A percentile compares a stretch with the other conserved stretches of the same genome.
Evolutionary conservation across 768 basidiomycete species (phyloP).

Genomic region (Lyophyllum decastes): DNA sequence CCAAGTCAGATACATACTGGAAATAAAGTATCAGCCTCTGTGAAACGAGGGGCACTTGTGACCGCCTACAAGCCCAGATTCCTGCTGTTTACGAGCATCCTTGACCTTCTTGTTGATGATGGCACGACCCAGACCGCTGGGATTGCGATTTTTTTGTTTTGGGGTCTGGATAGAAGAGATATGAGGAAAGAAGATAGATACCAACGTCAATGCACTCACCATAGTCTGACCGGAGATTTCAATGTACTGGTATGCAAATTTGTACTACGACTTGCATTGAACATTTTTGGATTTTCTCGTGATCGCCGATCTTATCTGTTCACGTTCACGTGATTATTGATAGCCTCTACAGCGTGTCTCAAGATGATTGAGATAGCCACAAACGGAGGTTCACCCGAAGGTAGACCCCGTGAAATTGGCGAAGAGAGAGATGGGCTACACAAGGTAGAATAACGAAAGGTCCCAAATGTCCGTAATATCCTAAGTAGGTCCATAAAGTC

Average conservation of each 20-base stretch:
- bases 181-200: not conserved
- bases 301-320: not conserved
- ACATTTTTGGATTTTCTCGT: too few relatives aligned
- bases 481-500: too few relatives aligned
- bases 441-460: too few relatives aligned
- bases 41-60: not conserved
- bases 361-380: too few relatives aligned
- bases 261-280: too few relatives aligned
- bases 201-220: not conserved
- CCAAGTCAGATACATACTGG: slow-evolving; percentile 79
- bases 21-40: slow-evolving; percentile 5
- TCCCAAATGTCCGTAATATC: too few relatives aligned
- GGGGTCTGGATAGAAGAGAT: slow-evolving; percentile 42
- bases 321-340: not conserved
- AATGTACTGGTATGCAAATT: not conserved
- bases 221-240: not conserved
- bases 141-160: slow-evolving; percentile 61
- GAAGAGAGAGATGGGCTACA: too few relatives aligned
- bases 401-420: too few relatives aligned
- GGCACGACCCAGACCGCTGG: slow-evolving; percentile 88
- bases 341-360: too few relatives aligned
- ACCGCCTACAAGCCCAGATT: slow-evolving; percentile 64
- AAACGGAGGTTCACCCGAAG: too few relatives aligned
- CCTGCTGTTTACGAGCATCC: slow-evolving; percentile 62
- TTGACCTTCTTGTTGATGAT: slow-evolving; percentile 91